Evolutionary conservation across 1,284 basidiomycete genomes (phyloP), one percentile per base, ranked within the genome.

Genomic region (Polyporus tsugae): DNA sequence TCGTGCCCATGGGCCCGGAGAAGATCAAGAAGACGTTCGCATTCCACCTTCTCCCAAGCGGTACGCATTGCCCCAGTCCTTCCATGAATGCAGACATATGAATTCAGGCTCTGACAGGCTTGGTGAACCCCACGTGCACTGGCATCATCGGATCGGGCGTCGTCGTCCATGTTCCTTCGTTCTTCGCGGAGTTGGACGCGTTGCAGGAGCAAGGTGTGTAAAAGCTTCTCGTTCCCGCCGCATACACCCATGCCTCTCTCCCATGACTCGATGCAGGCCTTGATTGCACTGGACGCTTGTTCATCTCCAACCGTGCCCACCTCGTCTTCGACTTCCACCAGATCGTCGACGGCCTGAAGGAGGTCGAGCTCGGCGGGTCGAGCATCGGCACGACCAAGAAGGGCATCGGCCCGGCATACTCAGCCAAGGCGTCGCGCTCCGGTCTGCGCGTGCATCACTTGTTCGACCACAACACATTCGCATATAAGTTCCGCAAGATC

Each of bases 281-380:
- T 66, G 89, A 95, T 77, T 98, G 95, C 82, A 89, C 90, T 13
- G 88, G 89, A 71, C 91, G 98, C 53, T 84, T 99, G 29, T 94
- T 98, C 81, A 85, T 99, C 74, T 99, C 97, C 29, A 96, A 99
- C 82, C 92, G 97, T 72, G 96, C 97, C 2, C 96, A 98, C 74
- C 91, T 99, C 72, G 97, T 99, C 59, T 96, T 99, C 77, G 97
- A 99, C 81, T 99, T 99, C 82, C 97, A 99, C 82, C 97, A 99
- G 84, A 98, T 99, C 76, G 98, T 99, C 52, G 98, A 99, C 78
- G 98, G 98, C 19, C 84, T 99, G 76, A 99, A 99, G 81, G 97
- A 99, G 81, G 95, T 97, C 60, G 97, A 99, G 81, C 89, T 99
- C 17, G 98, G 98, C 42, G 95, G 95, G 22, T 92, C 90, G 4